These are phyloP conservation scores for Forsythia suspensa DNA, from an alignment of 257 asterid genomes.

Conservation along the genomic window DNA sequence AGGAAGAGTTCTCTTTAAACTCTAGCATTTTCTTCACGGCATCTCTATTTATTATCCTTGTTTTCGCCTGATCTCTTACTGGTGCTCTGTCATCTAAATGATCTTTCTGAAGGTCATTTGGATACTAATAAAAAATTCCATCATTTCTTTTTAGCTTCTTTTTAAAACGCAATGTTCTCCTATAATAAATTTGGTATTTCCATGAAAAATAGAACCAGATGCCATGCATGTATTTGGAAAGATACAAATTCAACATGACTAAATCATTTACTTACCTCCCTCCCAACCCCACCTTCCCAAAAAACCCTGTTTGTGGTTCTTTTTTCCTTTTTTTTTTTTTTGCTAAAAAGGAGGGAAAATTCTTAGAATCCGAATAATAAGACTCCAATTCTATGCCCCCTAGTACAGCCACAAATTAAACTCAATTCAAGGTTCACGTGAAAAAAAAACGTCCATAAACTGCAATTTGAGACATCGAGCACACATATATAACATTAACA, in stretches of 20 bases:
- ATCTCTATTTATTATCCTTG: background rate
- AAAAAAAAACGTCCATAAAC: background rate
- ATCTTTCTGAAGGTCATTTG: conserved; percentile 1
- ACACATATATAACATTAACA: background rate
- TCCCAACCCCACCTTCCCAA: background rate
- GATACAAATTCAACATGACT: background rate
- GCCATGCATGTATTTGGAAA: background rate
- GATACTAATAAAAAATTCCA: background rate
- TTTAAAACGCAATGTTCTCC: background rate
- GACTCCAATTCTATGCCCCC: background rate
- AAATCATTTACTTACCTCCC: background rate
- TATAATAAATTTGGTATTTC: background rate
- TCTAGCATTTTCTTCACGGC: background rate
- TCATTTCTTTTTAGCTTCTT: background rate
- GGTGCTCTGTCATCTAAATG: background rate
- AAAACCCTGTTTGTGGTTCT: background rate
- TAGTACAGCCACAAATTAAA: conserved; percentile 6
- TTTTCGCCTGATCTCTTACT: background rate
- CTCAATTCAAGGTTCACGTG: background rate
- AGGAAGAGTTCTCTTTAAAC: background rate
- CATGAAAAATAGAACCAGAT: background rate
- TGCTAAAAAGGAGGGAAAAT: background rate
- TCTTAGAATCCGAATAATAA: background rate
- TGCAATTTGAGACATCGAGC: background rate
- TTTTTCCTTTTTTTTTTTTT: background rate